Evolutionary conservation across 2,329 filamentous ascomycete species (phyloP).

Genomic region (Venturia aucupariae): DNA sequence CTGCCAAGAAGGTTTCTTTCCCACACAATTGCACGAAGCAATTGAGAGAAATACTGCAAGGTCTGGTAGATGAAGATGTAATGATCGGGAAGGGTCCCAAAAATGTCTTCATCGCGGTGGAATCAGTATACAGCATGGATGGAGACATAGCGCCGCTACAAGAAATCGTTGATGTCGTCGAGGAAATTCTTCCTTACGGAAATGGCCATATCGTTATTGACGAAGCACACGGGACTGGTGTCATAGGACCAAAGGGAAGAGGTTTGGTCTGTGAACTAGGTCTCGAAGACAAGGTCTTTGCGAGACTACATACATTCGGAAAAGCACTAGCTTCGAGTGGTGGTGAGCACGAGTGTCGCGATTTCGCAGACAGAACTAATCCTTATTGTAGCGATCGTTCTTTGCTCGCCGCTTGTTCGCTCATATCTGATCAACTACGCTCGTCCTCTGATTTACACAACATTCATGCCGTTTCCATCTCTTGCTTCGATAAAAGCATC

Average conservation of each 20-base stretch:
- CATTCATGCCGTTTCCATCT: slow-evolving; percentile 54
- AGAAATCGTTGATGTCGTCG: slow-evolving; percentile 50
- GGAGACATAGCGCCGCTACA: slow-evolving; percentile 60
- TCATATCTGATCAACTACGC: slow-evolving; percentile 68
- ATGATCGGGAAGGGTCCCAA: slow-evolving; percentile 24
- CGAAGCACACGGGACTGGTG: slow-evolving; percentile 58
- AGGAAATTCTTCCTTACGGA: slow-evolving; percentile 43
- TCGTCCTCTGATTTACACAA: slow-evolving; percentile 66
- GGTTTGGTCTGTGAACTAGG: slow-evolving; percentile 50
- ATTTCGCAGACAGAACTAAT: not conserved
- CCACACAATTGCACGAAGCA: slow-evolving; percentile 44
- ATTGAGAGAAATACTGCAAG: slow-evolving; percentile 24
- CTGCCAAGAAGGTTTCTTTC: slow-evolving; percentile 41
- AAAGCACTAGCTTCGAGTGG: slow-evolving; percentile 57
- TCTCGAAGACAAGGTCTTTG: slow-evolving; percentile 44
- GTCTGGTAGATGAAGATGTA: slow-evolving; percentile 23
- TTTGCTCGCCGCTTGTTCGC: slow-evolving; percentile 51
- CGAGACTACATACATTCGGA: slow-evolving; percentile 52
- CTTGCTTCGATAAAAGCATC: slow-evolving; percentile 49
- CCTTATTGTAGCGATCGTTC: slow-evolving; percentile 42
- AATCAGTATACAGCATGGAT: slow-evolving; percentile 65
- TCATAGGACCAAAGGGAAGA: slow-evolving; percentile 46
- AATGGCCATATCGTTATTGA: slow-evolving; percentile 59
- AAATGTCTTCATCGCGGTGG: slow-evolving; percentile 26
- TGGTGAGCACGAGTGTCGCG: slow-evolving; percentile 36